Conservation (phyloP, 2,329 filamentous ascomycete species). For the Neopestalotiopsis clavispora region DNA sequence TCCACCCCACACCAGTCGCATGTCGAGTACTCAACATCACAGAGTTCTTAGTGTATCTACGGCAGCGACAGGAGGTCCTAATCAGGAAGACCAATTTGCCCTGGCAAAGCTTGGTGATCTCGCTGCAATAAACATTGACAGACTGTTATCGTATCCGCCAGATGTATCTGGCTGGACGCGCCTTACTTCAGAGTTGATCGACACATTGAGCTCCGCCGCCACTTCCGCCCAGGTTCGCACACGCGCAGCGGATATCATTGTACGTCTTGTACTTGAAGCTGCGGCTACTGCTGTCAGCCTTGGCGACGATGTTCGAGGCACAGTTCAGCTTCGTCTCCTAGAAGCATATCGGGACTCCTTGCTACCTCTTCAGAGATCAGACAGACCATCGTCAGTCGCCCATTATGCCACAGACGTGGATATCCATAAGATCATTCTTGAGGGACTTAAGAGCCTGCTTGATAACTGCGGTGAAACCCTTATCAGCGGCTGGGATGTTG, state of each 20-base stretch:
- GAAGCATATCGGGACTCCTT: conserved; percentile 68
- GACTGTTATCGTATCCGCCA: conserved; percentile 71
- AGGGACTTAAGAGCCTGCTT: conserved; percentile 80
- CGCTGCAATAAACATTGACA: conserved; percentile 74
- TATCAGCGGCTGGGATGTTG: conserved; percentile 81
- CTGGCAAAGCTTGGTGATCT: conserved; percentile 76
- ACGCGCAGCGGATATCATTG: conserved; percentile 68
- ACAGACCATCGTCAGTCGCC: conserved; percentile 59
- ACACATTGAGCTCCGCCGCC: conserved; percentile 51
- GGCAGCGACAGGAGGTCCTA: conserved; percentile 51
- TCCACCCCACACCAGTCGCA: conserved; percentile 34
- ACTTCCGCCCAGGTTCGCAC: conserved; percentile 58
- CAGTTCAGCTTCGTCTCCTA: conserved; percentile 75
- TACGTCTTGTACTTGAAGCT: conserved; percentile 61
- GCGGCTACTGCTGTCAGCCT: conserved; percentile 60
- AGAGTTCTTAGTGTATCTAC: conserved; percentile 54
- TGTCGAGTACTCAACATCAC: conserved; percentile 44
- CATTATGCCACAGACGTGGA: conserved; percentile 72
- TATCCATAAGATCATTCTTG: conserved; percentile 79
- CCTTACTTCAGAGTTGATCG: conserved; percentile 61
- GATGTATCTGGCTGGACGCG: conserved; percentile 77
- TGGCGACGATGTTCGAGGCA: conserved; percentile 54
- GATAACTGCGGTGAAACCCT: conserved; percentile 89
- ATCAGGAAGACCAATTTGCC: conserved; percentile 69
- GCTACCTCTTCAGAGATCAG: conserved; percentile 57